Base-by-base conservation (phyloP, 805 yeast species). In the Yarrowia bubula region DNA sequence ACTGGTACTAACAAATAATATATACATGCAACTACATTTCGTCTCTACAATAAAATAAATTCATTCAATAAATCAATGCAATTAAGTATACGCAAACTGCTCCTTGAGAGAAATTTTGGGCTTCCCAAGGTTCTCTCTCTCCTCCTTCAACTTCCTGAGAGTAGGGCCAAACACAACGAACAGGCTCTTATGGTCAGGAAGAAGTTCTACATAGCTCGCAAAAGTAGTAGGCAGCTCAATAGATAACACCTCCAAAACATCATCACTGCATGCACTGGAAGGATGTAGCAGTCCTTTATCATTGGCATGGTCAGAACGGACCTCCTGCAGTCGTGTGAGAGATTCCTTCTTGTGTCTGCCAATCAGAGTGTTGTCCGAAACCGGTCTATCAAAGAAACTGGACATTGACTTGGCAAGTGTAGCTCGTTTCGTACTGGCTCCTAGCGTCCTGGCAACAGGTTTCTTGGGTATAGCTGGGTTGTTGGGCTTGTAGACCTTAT, bases 51-150 rank as follows among this genome's bases (percentile, higher is more conserved):
- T 32, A 28, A 44, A 44, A 8, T n/a, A 46, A 31, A 31, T 10
- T 44, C 28, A 47, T 47, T 47, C 39, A 47, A 47, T 47, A 47
- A 47, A 47, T 47, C 53, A 47, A 47, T 47, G 53, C 53, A 47
- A 47, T 22, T 31, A 31, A 8, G 39, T 28, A 31, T 15, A 55
- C 31, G 61, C 47, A 41, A 41, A 55, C 38, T 55, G n/a, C 14
- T 55, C 61, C 35, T 41, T 38, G 15, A 55, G 14, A 6, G 47
- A 15, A 4, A n/a, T 13, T 13, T 8, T 17, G 41, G 31, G 2
- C 10, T 13, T 31, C 41, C 15, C 15, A 8, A 55, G 37, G 9
- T n/a, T 22, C 37, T 55, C 47, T 9, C 61, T 28, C n/a, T 55
- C 43, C 31, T 39, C n/a, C 18, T 41, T 39, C 31, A 55, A 31